Evolutionary conservation across 1,139 yeast species (phyloP).

Genomic region (Hemisphaericaspora subhashii): DNA sequence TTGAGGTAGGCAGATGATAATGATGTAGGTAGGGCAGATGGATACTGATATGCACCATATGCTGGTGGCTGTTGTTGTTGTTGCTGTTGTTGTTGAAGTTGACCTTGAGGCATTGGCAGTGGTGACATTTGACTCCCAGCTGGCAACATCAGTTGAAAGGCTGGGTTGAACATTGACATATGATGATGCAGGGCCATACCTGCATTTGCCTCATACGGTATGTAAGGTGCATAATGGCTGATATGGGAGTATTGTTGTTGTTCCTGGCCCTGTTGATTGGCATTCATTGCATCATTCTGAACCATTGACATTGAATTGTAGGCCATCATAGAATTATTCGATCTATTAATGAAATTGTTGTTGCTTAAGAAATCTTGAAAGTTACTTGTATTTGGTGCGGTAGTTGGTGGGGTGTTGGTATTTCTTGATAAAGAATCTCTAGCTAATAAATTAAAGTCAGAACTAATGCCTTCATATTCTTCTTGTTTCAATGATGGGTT

Average conservation of each 20-base stretch:
- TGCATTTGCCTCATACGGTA: constrained; percentile 12
- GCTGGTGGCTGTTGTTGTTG: constrained; percentile 6
- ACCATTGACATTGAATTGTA: not conserved
- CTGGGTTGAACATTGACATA: constrained; percentile 5
- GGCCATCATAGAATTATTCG: constrained; percentile 4
- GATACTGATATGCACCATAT: constrained; percentile 3
- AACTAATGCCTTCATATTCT: constrained; percentile 17
- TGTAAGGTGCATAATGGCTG: constrained; percentile 13
- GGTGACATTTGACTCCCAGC: constrained; percentile 3
- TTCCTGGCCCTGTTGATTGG: constrained; percentile 5
- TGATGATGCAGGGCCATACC: constrained; percentile 7
- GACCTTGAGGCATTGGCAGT: constrained; percentile 5
- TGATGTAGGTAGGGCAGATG: not conserved
- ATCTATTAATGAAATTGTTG: constrained; percentile 22
- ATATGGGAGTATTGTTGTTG: constrained; percentile 12
- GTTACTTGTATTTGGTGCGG: constrained; percentile 12
- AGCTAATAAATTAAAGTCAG: constrained; percentile 6
- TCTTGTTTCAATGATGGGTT: constrained; percentile 20
- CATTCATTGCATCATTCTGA: not conserved
- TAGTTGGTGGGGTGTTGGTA: constrained; percentile 6
- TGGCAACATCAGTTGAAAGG: constrained; percentile 2
- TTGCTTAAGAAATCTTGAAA: constrained; percentile 24
- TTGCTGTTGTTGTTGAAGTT: constrained; percentile 7
- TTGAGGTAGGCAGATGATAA: constrained; percentile 4
- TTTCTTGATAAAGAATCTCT: constrained; percentile 6